Base-by-base conservation (phyloP, 2,329 filamentous ascomycete genomes). In the Phialocephala subalpina region DNA sequence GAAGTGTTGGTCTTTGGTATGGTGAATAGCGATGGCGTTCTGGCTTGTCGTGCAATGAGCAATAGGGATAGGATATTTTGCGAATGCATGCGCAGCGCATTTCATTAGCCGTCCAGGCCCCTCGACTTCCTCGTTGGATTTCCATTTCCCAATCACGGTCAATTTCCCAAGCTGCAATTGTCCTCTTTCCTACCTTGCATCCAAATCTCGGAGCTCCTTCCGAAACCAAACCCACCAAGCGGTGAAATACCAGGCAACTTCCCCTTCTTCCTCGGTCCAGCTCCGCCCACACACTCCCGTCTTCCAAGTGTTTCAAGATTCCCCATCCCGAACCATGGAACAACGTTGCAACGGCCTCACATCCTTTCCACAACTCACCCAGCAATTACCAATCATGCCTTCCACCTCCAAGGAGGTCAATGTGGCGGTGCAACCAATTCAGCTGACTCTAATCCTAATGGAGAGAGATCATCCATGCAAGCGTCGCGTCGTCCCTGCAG, bases 381-480 rank as follows among this genome's bases (percentile, higher is more conserved):
- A 8, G 3, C 14, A 20, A 8, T 3, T 5, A 18, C 38, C 33
- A 52, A 16, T 55, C 47, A 16, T 38, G 14, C 33, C 60, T 35
- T 36, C 18, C 42, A 25, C 16, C 38, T 40, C 22, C n/a, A 47
- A 18, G 25, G 25, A 33, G 12, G 25, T 25, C 6, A 61, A 2
- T 59, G 63, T 65, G 63, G 63, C 63, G 60, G 63, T 65, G 63
- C 63, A 59, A 20, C 22, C n/a, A n/a, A n/a, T n/a, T n/a, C n/a
- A n/a, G n/a, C n/a, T n/a, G n/a, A n/a, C n/a, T n/a, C n/a, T n/a
- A n/a, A n/a, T n/a, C n/a, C n/a, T n/a, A n/a, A n/a, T n/a, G n/a
- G n/a, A n/a, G n/a, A n/a, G n/a, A n/a, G 40, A 20, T 8, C 56
- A 64, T 64, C 49, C 49, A 53, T 53, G 49, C 49, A 53, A 53